Evolutionary conservation across 164 flowering plant genomes (phyloP), one percentile per base, ranked within the genome.

Genomic region (Tinospora cordifolia): DNA sequence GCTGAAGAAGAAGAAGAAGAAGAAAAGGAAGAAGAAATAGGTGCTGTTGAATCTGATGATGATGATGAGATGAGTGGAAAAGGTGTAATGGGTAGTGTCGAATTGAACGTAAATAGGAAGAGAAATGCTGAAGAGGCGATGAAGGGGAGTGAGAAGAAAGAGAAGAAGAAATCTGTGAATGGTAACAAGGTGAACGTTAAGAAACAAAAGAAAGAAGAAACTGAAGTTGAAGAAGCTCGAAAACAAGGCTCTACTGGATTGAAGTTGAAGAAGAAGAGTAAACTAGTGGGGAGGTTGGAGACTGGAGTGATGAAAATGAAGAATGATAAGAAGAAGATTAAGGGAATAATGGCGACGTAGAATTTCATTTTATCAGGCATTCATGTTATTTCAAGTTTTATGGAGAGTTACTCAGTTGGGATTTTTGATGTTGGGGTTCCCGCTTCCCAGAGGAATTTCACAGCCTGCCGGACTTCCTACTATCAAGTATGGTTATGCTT

Each of bases 261-360:
- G 60, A 54, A 44, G 47, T 14, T 74, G 78, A 78, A 79, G 69
- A 70, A 60, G 65, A 75, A 68, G 46, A 68, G 62, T 59, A 74
- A 63, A 58, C 13, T 44, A 58, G 17, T 44, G 65, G 71, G 36
- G 68, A 70, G 72, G 75, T 40, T 26, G 51, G 69, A 73, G 67
- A 68, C 6, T 22, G 74, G 40, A n/a, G 74, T 64, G 58, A 68
- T 65, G 68, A 77, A 75, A 67, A n/a, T 62, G 44, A 79, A 79
- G 75, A 67, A 26, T 38, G 77, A 79, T 73, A 67, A 26, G 47
- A 76, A 74, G 78, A 74, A 74, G 75, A 76, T 27, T 67, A 74
- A 70, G 75, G 68, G 19, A 59, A 46, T 30, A 10, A 17, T 21
- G n/a, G 71, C 66, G 51, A 38, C 8, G 39, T 62, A 22, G 40